A percentile compares a stretch with the other conserved stretches of the same genome.
Evolutionary conservation across 148 eudicot species (phyloP).

Genomic region (Silene conica): DNA sequence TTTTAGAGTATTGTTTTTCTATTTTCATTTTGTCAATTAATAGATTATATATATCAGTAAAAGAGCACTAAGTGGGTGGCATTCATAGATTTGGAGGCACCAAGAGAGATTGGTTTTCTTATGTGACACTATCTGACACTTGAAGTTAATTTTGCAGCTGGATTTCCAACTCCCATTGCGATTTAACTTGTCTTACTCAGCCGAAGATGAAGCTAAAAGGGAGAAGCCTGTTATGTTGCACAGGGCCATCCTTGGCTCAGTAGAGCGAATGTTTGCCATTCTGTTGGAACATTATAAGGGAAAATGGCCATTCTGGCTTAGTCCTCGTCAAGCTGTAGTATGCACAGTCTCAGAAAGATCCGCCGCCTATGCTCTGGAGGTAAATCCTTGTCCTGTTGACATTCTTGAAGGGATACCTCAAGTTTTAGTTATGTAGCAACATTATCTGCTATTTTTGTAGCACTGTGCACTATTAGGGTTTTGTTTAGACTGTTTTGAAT

Average conservation of each 20-base stretch:
- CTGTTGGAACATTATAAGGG: conserved; percentile 98
- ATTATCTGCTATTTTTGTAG: not conserved
- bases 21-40: not conserved
- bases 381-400: conserved; percentile 22
- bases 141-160: conserved; percentile 45
- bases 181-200: conserved; percentile 83
- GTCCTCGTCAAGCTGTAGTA: conserved; percentile 93
- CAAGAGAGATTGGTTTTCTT: not conserved
- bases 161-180: conserved; percentile 93
- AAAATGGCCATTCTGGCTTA: conserved; percentile 98
- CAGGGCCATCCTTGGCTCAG: conserved; percentile 94
- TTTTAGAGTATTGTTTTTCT: not conserved
- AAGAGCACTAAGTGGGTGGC: not conserved
- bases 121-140: conserved; percentile 1
- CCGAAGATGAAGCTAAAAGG: conserved; percentile 92
- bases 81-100: not conserved
- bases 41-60: not conserved
- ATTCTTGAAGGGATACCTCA: not conserved
- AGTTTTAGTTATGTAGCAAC: no score
- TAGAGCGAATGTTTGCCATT: conserved; percentile 96
- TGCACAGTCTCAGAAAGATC: conserved; percentile 90
- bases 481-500: not conserved
- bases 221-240: conserved; percentile 98
- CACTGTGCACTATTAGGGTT: not conserved
- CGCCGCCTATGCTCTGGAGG: conserved; percentile 72